Evolutionary conservation across 805 yeast species (phyloP).

Genomic region (Cyberlindnera meyerae): DNA sequence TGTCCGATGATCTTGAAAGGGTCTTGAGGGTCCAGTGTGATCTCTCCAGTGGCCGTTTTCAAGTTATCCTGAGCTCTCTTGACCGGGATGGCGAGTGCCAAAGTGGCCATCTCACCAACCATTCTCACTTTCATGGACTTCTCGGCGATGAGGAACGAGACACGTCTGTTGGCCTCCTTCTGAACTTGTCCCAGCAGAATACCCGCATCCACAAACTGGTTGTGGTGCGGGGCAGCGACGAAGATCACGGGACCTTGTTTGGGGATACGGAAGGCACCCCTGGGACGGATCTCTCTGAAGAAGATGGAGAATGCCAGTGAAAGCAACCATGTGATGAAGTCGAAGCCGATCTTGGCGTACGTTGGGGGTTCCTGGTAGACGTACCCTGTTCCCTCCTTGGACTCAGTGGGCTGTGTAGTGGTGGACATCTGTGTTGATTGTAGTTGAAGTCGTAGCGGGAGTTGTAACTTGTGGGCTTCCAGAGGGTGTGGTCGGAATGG

Average conservation of each 20-base stretch:
- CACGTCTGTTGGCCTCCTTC: constrained; percentile 58
- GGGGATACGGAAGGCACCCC: constrained; percentile 78
- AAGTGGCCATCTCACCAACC: constrained; percentile 71
- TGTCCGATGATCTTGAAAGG: constrained; percentile 55
- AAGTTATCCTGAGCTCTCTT: constrained; percentile 88
- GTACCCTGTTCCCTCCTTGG: constrained; percentile 1
- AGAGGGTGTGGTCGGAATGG: too few species aligned
- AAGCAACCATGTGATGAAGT: constrained; percentile 47
- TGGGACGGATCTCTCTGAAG: constrained; percentile 81
- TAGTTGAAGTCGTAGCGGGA: background rate
- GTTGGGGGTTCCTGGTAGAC: constrained; percentile 7
- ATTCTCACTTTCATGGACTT: constrained; percentile 59
- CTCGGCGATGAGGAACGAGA: constrained; percentile 83
- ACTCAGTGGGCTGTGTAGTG: background rate
- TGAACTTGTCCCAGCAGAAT: constrained; percentile 79
- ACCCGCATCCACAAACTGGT: constrained; percentile 78
- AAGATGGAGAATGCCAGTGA: constrained; percentile 54
- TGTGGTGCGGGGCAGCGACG: constrained; percentile 98
- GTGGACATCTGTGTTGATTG: background rate
- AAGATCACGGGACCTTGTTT: constrained; percentile 79
- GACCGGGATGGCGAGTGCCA: constrained; percentile 85
- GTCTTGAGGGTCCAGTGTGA: constrained; percentile 50
- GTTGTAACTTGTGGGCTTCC: too few species aligned
- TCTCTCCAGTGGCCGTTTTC: constrained; percentile 58
- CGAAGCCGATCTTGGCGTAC: constrained; percentile 39